Percentiles rank a stretch among this genome's conserved stretches.
Conservation (phyloP, 192 early-diverging fungal genomes). For the Irineochytrium annulatum region DNA sequence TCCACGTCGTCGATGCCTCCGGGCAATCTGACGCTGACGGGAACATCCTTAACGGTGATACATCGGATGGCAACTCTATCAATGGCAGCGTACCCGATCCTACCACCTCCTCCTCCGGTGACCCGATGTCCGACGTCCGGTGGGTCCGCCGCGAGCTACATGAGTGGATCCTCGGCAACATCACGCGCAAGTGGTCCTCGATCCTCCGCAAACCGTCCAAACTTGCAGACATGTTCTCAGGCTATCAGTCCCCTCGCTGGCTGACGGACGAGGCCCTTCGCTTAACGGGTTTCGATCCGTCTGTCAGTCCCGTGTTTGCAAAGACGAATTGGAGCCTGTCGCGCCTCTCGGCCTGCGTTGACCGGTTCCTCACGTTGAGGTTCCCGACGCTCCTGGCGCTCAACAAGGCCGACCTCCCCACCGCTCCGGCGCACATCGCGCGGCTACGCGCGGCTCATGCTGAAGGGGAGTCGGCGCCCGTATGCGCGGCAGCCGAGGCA, state of each 20-base stretch:
- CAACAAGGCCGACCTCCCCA: constrained; percentile 21
- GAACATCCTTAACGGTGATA: constrained; percentile 11
- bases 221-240: constrained; percentile 18
- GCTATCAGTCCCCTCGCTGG: constrained; percentile 24
- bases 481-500: constrained; percentile 20
- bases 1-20: constrained; percentile 22
- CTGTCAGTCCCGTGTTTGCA: constrained; percentile 9
- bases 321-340: constrained; percentile 12
- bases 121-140: constrained; percentile 25
- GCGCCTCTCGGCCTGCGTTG: constrained; percentile 7
- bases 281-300: constrained; percentile 7
- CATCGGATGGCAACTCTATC: background rate
- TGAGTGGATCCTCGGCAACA: constrained; percentile 24
- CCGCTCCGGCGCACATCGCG: constrained; percentile 10
- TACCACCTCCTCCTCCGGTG: constrained; percentile 7
- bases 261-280: constrained; percentile 12
- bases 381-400: constrained; percentile 27
- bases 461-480: constrained; percentile 15
- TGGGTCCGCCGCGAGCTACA: constrained; percentile 21
- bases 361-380: constrained; percentile 18
- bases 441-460: constrained; percentile 10
- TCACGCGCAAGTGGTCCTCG: constrained; percentile 17
- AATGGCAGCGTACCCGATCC: background rate
- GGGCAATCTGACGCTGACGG: constrained; percentile 20
- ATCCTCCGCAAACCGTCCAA: constrained; percentile 15